Percentiles rank a stretch among this genome's conserved stretches.
phyloP scores from a whole-genome alignment of 192 early-diverging fungal genomes.

The Coemansia sp. region DNA sequence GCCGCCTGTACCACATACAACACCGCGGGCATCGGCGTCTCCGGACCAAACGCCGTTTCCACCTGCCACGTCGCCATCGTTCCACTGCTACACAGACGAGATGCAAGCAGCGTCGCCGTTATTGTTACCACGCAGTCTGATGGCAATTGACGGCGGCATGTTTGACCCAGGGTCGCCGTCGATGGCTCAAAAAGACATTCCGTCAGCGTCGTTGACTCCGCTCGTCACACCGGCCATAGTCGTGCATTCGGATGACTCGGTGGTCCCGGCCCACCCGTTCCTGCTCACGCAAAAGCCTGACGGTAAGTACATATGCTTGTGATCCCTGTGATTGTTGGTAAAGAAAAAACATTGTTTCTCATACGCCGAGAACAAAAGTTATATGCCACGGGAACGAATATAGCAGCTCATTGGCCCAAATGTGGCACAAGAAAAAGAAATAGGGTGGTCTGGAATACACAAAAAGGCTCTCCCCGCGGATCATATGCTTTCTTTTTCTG shows the following conservation, averaged over 20 bases:
- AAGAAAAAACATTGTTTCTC: no score
- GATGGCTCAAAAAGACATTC: slow-evolving; percentile 25
- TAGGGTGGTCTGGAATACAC: no score
- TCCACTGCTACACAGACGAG: slow-evolving; percentile 13
- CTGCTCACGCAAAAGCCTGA: background rate
- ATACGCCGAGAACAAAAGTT: no score
- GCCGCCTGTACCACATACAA: slow-evolving; percentile 29
- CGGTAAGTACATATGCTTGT: slow-evolving; percentile 2
- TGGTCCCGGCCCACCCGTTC: slow-evolving; percentile 19
- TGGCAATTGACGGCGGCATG: slow-evolving; percentile 36
- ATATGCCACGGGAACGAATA: no score
- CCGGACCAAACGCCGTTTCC: slow-evolving; percentile 39
- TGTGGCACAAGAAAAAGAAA: no score
- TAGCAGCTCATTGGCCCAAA: no score
- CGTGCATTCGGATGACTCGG: slow-evolving; percentile 27
- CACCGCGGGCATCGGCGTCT: slow-evolving; percentile 39
- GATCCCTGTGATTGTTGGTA: no score
- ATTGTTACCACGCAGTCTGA: slow-evolving; percentile 33
- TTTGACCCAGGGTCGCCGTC: slow-evolving; percentile 29
- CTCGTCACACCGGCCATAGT: slow-evolving; percentile 10
- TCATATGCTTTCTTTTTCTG: no score
- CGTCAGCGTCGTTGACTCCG: slow-evolving; percentile 24
- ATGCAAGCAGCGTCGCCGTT: slow-evolving; percentile 36
- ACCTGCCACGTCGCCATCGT: slow-evolving; percentile 33
- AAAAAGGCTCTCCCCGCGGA: no score